These are phyloP conservation scores for Clavaria fumosa DNA, from an alignment of 768 basidiomycete genomes.

Conservation along the genomic window DNA sequence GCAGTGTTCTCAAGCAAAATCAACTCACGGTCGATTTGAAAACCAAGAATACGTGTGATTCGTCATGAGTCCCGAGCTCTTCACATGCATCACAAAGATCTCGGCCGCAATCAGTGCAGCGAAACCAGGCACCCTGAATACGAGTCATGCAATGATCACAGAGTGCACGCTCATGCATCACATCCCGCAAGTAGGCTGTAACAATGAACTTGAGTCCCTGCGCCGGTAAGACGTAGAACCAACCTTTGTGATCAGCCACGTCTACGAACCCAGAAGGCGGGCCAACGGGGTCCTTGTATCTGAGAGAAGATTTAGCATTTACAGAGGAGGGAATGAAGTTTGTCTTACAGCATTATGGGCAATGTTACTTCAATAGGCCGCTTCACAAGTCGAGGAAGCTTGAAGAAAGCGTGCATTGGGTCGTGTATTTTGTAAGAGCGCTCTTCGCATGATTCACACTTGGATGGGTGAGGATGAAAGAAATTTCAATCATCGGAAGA, in stretches of 20 bases:
- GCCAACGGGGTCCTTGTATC: slow-evolving; percentile 52
- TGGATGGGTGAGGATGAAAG: slow-evolving; percentile 25
- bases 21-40: slow-evolving; percentile 65
- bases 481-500: neutral
- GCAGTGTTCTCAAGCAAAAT: neutral
- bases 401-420: slow-evolving; percentile 78
- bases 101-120: slow-evolving; percentile 75
- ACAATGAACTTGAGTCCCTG: neutral
- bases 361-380: slow-evolving; percentile 22
- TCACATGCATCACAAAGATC: slow-evolving; percentile 85
- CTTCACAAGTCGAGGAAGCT: slow-evolving; percentile 69
- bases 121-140: slow-evolving; percentile 82
- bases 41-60: slow-evolving; percentile 71
- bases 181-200: slow-evolving; percentile 44
- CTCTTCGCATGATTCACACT: slow-evolving; percentile 59
- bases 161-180: slow-evolving; percentile 51
- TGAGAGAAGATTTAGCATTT: slow-evolving; percentile 16
- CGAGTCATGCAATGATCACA: slow-evolving; percentile 78
- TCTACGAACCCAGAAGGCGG: slow-evolving; percentile 27
- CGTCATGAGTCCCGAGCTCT: slow-evolving; percentile 64
- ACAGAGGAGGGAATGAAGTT: slow-evolving; percentile 13
- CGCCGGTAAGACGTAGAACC: neutral
- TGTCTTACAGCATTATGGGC: slow-evolving; percentile 60
- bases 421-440: slow-evolving; percentile 70
- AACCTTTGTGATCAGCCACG: slow-evolving; percentile 41